These are phyloP conservation scores for Pleodorina starrii DNA, from an alignment of 139 green algal species.

Conservation along the genomic window DNA sequence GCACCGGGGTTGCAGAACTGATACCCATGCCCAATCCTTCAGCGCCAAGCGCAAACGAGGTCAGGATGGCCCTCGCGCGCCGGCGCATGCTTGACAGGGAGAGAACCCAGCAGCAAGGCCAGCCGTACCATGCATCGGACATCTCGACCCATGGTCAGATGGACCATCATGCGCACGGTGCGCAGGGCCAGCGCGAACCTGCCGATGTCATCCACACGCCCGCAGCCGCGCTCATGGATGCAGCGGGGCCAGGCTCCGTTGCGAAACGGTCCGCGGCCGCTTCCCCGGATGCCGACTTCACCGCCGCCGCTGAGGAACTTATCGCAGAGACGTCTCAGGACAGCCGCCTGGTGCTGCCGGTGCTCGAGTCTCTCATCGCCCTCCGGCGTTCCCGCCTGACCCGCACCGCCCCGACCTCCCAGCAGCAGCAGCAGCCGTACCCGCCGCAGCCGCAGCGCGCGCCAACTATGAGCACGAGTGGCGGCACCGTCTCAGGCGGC, in stretches of 20 bases:
- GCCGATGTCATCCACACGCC: too few relatives aligned
- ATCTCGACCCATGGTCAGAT: too few relatives aligned
- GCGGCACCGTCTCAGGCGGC: background rate
- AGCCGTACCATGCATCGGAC: too few relatives aligned
- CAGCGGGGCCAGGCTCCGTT: too few relatives aligned
- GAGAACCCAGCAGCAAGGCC: slow-evolving; percentile 4
- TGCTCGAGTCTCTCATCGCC: slow-evolving; percentile 17
- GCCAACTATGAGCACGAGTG: background rate
- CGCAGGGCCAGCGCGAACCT: too few relatives aligned
- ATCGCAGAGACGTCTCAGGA: background rate
- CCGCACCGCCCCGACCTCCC: background rate
- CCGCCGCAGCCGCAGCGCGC: background rate
- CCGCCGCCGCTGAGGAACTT: background rate
- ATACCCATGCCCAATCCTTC: slow-evolving; percentile 5
- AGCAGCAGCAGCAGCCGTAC: background rate
- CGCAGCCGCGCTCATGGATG: too few relatives aligned
- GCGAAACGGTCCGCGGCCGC: too few relatives aligned
- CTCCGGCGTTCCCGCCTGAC: background rate
- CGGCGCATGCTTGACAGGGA: background rate
- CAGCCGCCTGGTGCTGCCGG: background rate
- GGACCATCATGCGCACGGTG: too few relatives aligned
- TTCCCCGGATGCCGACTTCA: background rate
- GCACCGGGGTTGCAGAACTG: background rate
- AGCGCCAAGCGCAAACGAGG: slow-evolving; percentile 5
- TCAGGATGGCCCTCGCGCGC: background rate